Base-by-base conservation (phyloP, 805 yeast species). In the Candida morakotiae region DNA sequence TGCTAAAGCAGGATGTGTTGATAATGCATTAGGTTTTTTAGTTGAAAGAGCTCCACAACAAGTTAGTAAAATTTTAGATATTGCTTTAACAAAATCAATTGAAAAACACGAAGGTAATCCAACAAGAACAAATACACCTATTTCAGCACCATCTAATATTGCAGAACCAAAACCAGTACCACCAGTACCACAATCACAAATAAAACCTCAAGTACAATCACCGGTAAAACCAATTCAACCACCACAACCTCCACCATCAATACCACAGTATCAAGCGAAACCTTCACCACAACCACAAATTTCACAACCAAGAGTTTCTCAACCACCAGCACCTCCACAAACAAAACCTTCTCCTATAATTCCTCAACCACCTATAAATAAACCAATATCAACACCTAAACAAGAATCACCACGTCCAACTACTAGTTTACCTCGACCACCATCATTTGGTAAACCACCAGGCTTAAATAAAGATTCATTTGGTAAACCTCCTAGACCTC, bases 11-110 rank as follows among this genome's bases (percentile, higher is more conserved):
- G 89, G 93, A 13, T 81, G 85, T 41, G 78, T 80, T 1, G 86
- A 87, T 15, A 83, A 84, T 49, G 89, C 93, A 4, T 64, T 85
- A 43, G 79, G 84, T 10, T 83, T 86, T 22, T 69, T 83, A 51
- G 86, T 84, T 50, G 91, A 85, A 40, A 81, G 79, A 45, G 86
- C 86, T 37, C 94, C 94, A 2, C 82, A 79, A 42, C 89, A 84
- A 56, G 75, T 85, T 35, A 84, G 87, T 36, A 79, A 80, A 53
- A 84, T 85, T 43, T 66, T 85, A 45, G 87, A 85, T 5, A 84
- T 85, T 28, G 93, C 93, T 1, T 75, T 85, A 50, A 82, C 85
- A 48, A 87, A 87, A 32, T 85, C 89, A 0, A 82, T 89, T 36
- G 64, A 61, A 40, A 71, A 67, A 46, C 62, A 55, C 31, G 68